Evolutionary conservation across 306 rosid genomes (phyloP).

Genomic region (Ceratonia siliqua): DNA sequence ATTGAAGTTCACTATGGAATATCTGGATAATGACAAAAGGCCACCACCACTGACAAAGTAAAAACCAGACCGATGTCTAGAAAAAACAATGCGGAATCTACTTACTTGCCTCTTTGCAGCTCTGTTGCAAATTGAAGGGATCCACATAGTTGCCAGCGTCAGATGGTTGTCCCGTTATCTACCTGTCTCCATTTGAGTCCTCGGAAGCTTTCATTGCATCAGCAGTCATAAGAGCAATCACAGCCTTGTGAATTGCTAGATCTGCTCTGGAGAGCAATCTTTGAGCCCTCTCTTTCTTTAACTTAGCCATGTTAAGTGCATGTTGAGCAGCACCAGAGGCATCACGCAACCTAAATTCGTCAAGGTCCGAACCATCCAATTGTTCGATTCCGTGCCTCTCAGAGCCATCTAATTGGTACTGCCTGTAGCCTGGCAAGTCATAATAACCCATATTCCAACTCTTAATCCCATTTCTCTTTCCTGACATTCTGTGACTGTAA

Average conservation of each 20-base stretch:
- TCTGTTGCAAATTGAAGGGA: conserved; percentile 28
- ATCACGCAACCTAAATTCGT: conserved; percentile 61
- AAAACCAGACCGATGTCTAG: conserved; percentile 42
- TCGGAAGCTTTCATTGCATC: conserved; percentile 66
- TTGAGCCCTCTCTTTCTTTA: conserved; percentile 63
- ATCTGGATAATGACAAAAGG: conserved; percentile 27
- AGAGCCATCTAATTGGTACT: conserved; percentile 42
- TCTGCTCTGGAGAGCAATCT: conserved; percentile 68
- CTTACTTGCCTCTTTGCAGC: conserved; percentile 24
- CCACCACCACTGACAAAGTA: conserved; percentile 41
- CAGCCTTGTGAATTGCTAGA: conserved; percentile 75
- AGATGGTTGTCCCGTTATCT: background rate
- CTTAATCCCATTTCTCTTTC: conserved; percentile 54
- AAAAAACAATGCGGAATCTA: conserved; percentile 36
- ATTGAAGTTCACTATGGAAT: conserved; percentile 35
- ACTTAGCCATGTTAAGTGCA: conserved; percentile 58
- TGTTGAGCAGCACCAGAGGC: conserved; percentile 65
- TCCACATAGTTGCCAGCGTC: conserved; percentile 19
- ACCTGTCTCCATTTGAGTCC: conserved; percentile 46
- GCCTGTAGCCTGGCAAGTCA: conserved; percentile 50
- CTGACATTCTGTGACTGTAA: conserved; percentile 43
- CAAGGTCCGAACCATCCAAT: conserved; percentile 50
- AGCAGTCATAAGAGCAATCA: conserved; percentile 75
- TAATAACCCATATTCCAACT: conserved; percentile 48
- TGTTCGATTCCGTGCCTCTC: conserved; percentile 51